Evolutionary conservation across 352 stramenopile genomes (phyloP), one percentile per base, ranked within the genome.

Genomic region (Peronospora farinosa): DNA sequence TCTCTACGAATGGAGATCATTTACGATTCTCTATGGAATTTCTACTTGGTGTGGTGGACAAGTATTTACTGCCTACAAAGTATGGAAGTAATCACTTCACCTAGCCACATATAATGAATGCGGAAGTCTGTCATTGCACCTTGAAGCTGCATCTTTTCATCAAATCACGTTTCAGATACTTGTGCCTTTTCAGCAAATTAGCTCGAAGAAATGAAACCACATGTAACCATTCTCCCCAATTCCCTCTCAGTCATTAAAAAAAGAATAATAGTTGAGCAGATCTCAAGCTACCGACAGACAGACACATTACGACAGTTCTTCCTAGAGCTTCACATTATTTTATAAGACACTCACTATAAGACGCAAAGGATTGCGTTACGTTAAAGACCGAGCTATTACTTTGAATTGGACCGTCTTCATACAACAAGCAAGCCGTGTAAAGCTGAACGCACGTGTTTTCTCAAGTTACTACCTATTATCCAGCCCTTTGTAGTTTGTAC

Each of bases 1-100:
- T 96, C 40, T 73, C 74, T 28, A 97, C 94, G 5, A 52, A 84
- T 5, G 92, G 89, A 42, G 83, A 97, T 64, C 93, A 98, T 58
- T 59, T 98, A 38, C 67, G 86, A 56, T 97, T 98, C 51, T 74
- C 77, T 5, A 76, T 72, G 23, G 70, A 79, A 7, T 90, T 96
- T 40, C 56, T 96, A 33, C 57, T 95, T 33, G 59, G 73, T 23
- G 87, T 91, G 56, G 65, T 97, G 17, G 44, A 69, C 25, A 88
- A 92, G 21, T 96, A 95, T 53, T 93, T 92, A 9, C 12, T 32
- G 28, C 4, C 7, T 1, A 32, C 10, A 32, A 32, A 12, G 4
- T 31, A 31, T 7, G 27, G 1, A 21, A 3, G 19, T 21, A 21
- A 3, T 3, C 19, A 3, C 19, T 21, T 21, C 3, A 21, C 19